Percentiles rank a stretch among this genome's conserved stretches.
Conservation (phyloP, 306 rosid species). For the Casuarina glauca region DNA sequence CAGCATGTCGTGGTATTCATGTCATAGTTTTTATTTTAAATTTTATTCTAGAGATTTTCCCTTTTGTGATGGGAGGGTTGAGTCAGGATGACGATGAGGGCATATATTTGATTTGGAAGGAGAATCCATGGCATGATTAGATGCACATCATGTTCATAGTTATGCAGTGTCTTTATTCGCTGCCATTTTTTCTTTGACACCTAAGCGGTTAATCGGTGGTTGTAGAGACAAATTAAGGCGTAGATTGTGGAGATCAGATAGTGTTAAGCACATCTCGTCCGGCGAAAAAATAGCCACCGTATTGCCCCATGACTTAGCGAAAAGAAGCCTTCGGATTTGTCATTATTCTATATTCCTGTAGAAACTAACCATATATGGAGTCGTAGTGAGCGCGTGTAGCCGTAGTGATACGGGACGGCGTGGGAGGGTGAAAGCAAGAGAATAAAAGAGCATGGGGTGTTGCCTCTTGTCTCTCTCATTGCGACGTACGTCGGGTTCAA, state of each 20-base stretch:
- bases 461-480: neutral
- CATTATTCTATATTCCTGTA: neutral
- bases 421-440: neutral
- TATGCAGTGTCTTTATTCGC: neutral
- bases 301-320: neutral
- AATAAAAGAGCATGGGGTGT: neutral
- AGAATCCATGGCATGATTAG: neutral
- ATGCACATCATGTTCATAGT: slow-evolving; percentile 5
- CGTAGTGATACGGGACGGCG: neutral
- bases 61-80: neutral
- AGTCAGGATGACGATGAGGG: neutral
- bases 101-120: neutral
- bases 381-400: neutral
- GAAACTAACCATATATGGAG: neutral
- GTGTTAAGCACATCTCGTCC: slow-evolving; percentile 5
- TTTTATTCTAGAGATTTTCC: neutral
- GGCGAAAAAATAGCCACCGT: slow-evolving; percentile 14
- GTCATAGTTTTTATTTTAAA: neutral
- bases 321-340: neutral
- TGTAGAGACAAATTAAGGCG: slow-evolving; percentile 24
- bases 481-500: neutral
- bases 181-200: neutral
- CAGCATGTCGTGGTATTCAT: no score
- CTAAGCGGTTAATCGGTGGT: neutral
- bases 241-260: slow-evolving; percentile 10